Conservation (phyloP, 768 basidiomycete genomes). For the Tulasnella sp. region DNA sequence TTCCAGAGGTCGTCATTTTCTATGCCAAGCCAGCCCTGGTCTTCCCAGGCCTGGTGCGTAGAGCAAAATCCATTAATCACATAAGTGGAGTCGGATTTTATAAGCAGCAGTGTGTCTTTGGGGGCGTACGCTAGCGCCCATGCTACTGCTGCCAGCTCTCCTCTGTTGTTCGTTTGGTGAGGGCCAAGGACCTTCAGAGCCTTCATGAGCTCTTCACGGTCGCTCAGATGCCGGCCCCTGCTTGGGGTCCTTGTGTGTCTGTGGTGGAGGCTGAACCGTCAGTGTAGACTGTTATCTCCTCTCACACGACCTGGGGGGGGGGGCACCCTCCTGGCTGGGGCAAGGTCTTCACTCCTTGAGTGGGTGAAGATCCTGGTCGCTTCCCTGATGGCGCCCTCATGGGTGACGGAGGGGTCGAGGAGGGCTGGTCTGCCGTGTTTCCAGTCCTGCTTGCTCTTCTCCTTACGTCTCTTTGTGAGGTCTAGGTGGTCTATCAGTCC, state of each 20-base stretch:
- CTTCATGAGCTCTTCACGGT: not conserved
- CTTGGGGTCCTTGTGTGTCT: not conserved
- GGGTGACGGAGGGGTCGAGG: too few species aligned
- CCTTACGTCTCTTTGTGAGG: too few species aligned
- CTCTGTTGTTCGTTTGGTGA: slow-evolving; percentile 4
- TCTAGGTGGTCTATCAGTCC: too few species aligned
- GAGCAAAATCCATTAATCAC: not conserved
- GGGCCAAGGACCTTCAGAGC: not conserved
- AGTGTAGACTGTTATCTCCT: not conserved
- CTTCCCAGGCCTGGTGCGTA: not conserved
- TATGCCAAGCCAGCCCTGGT: not conserved
- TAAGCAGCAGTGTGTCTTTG: too few species aligned
- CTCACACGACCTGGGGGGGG: too few species aligned
- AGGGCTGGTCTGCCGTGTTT: too few species aligned
- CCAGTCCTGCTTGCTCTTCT: too few species aligned
- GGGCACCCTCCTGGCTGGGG: too few species aligned
- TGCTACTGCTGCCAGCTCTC: not conserved
- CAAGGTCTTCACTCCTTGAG: too few species aligned
- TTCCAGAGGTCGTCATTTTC: not conserved
- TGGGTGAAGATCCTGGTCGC: not conserved
- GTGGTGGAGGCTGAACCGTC: not conserved
- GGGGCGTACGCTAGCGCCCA: not conserved
- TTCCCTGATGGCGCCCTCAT: too few species aligned
- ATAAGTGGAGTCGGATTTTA: not conserved
- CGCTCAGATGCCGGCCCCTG: not conserved